These are phyloP conservation scores for Orbilia quercus DNA, from an alignment of 2,329 filamentous ascomycete species.

Conservation along the genomic window DNA sequence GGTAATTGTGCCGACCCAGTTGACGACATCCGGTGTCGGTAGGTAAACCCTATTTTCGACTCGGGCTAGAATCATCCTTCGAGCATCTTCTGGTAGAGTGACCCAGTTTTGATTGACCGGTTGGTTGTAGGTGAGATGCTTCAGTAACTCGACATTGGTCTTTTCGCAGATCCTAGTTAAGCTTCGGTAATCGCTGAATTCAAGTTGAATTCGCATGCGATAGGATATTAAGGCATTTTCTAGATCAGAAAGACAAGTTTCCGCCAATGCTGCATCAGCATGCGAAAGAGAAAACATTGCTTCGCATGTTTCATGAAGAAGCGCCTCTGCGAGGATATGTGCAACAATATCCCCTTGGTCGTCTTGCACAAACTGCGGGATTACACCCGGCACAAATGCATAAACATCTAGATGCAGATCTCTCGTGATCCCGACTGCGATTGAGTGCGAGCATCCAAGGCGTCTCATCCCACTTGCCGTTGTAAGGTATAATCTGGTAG, in stretches of 20 bases:
- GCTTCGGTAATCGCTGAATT: constrained; percentile 59
- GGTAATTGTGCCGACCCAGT: constrained; percentile 58
- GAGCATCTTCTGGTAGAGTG: constrained; percentile 60
- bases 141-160: constrained; percentile 62
- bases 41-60: constrained; percentile 60
- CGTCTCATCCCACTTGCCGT: constrained; percentile 40
- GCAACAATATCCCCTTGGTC: constrained; percentile 39
- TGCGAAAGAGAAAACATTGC: constrained; percentile 60
- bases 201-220: constrained; percentile 62
- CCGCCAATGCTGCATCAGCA: constrained; percentile 61
- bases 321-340: constrained; percentile 60
- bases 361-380: constrained; percentile 33
- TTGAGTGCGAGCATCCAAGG: constrained; percentile 35
- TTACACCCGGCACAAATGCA: constrained; percentile 46
- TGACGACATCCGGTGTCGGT: constrained; percentile 58
- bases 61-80: constrained; percentile 61
- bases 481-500: constrained; percentile 40
- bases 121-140: constrained; percentile 62
- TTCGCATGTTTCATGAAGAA: constrained; percentile 63
- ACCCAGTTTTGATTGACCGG: constrained; percentile 62
- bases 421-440: constrained; percentile 35
- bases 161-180: constrained; percentile 60
- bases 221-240: constrained; percentile 60
- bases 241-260: constrained; percentile 61
- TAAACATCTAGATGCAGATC: constrained; percentile 48